phyloP scores from a whole-genome alignment of 2,329 filamentous ascomycete species.

The Fonsecaea pugnacius region DNA sequence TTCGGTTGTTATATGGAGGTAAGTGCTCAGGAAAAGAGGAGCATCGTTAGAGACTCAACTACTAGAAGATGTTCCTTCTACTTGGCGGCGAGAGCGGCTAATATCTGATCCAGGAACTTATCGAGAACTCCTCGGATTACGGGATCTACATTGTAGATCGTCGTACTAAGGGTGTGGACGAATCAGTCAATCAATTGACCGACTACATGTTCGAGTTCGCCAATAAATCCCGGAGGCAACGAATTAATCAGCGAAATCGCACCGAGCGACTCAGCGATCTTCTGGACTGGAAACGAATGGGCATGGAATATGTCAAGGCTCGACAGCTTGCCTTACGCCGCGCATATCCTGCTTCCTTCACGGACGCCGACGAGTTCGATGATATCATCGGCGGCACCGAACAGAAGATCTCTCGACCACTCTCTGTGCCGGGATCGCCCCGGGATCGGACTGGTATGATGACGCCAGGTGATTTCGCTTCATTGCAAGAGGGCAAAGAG shows the following conservation, averaged over 20 bases:
- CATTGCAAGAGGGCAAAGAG: constrained; percentile 90
- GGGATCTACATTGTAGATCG: constrained; percentile 99
- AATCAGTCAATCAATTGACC: constrained; percentile 93
- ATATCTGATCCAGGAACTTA: constrained; percentile 66
- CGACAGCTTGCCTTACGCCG: constrained; percentile 87
- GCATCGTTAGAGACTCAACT: neutral
- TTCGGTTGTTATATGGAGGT: constrained; percentile 98
- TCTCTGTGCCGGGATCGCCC: constrained; percentile 92
- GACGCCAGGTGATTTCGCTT: constrained; percentile 98
- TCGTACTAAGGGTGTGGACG: constrained; percentile 91
- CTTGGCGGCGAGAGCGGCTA: neutral
- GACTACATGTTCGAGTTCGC: constrained; percentile 94
- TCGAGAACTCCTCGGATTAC: constrained; percentile 97
- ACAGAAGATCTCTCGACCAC: constrained; percentile 90
- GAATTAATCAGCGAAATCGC: constrained; percentile 97
- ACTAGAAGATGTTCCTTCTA: neutral
- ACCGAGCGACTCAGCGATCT: constrained; percentile 94
- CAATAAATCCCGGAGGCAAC: constrained; percentile 88
- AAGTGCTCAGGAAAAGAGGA: neutral
- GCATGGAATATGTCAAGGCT: constrained; percentile 98
- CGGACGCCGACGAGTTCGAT: constrained; percentile 74
- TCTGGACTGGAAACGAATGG: constrained; percentile 99
- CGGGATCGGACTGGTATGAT: constrained; percentile 94
- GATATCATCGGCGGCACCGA: constrained; percentile 92
- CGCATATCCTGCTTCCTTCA: constrained; percentile 87